Evolutionary conservation across 139 green algal species (phyloP).

Genomic region (Mychonastes homosphaera): DNA sequence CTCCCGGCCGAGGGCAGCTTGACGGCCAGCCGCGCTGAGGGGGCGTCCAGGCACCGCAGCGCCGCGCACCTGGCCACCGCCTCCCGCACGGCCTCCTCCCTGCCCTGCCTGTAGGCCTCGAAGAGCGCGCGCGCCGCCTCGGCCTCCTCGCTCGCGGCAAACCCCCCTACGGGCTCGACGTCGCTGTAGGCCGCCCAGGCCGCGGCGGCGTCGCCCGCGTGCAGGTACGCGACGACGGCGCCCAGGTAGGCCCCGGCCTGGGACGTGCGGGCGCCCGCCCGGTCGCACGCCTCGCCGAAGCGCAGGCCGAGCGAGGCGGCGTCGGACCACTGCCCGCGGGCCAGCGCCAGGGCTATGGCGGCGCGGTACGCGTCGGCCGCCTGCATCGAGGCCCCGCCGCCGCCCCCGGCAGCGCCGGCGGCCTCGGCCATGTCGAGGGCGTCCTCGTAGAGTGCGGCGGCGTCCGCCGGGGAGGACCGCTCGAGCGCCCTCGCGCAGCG

Average conservation of each 20-base stretch:
- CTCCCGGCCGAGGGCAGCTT: too few relatives aligned
- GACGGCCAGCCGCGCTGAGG: constrained; percentile 9
- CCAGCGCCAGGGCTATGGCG: constrained; percentile 19
- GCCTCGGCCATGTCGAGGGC: constrained; percentile 47
- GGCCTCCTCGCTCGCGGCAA: constrained; percentile 56
- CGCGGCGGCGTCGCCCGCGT: constrained; percentile 30
- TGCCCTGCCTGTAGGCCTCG: constrained; percentile 48
- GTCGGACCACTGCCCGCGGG: constrained; percentile 19
- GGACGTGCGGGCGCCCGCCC: constrained; percentile 8
- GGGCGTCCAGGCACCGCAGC: constrained; percentile 19
- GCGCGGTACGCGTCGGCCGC: constrained; percentile 37
- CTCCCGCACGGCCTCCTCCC: not conserved
- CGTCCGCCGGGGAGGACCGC: constrained; percentile 29
- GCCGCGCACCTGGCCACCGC: not conserved
- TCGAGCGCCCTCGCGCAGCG: constrained; percentile 49
- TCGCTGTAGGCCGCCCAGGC: constrained; percentile 32
- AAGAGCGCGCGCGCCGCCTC: constrained; percentile 63
- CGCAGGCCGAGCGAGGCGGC: constrained; percentile 41
- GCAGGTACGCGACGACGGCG: constrained; percentile 54
- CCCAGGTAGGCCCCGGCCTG: constrained; percentile 60
- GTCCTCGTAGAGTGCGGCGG: constrained; percentile 25
- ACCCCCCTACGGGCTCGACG: constrained; percentile 32
- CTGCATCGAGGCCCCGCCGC: not conserved
- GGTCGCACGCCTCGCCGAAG: constrained; percentile 47
- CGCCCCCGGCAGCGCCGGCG: constrained; percentile 12